Base-by-base conservation (phyloP, 371 early-diverging fungal species). In the Apophysomyces sp. region DNA sequence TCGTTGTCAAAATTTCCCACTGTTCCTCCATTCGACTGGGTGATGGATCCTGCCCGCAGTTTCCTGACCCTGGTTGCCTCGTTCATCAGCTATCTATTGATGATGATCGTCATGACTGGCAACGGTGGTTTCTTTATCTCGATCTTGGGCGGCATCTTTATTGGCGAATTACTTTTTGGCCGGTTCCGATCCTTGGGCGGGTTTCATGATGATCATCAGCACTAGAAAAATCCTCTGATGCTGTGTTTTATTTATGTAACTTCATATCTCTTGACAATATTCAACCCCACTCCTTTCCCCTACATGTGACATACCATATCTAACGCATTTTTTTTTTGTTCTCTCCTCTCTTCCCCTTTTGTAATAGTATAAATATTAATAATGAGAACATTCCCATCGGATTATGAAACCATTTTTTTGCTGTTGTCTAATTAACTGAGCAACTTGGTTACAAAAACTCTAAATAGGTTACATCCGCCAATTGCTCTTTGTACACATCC, bases 51-150 rank as follows among this genome's bases (percentile, higher is more conserved):
- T 0, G 56, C 79, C 12, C 74, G 86, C 28, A 82, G 83, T 30
- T 60, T 80, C 32, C 26, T 85, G 16, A 74, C 83, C 21, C 63
- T 86, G 0, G 66, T 81, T 3, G 71, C 73, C 2, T 67, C 82
- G 1, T 84, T 82, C 11, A 36, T 85, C 8, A 85, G 86, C 12
- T 91, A 92, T 58, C 54, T 86, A 32, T 79, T 91, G 52, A 93
- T 93, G 93, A 69, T 93, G 67, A 74, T 89, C n/a, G 83, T 87
- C 52, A 93, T 93, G 93, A 89, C 92, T 18, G 91, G 85, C 57
- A 92, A 93, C 62, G 86, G 90, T 2, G 89, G 87, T 13, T 82
- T 84, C 58, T 85, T 91, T 58, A 68, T 87, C 52, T 80, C 82
- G 16, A 82, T 89, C 37, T 67, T 90, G 11, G 63, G 66, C 2